Evolutionary conservation across 148 eudicot genomes (phyloP).

Genomic region (Fagopyrum esculentum): DNA sequence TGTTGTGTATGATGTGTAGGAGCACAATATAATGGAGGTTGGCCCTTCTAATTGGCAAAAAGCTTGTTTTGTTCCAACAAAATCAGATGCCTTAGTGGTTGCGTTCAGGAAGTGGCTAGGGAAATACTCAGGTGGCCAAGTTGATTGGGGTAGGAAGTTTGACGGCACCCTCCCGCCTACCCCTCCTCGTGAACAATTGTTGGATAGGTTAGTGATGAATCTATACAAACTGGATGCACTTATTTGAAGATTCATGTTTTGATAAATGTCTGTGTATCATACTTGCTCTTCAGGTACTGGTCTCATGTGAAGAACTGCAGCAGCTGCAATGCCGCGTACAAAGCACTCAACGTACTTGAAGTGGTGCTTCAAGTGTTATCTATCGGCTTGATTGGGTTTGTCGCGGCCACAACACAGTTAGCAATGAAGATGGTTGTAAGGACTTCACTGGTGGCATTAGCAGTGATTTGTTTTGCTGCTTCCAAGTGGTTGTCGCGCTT

Average conservation of each 20-base stretch:
- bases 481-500: conserved; percentile 72
- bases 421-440: conserved; percentile 29
- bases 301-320: conserved; percentile 57
- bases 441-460: conserved; percentile 28
- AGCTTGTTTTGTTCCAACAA: conserved; percentile 74
- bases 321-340: conserved; percentile 64
- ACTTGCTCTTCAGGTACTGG: conserved; percentile 45
- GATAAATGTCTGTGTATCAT: not conserved
- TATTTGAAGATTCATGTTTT: too few relatives aligned
- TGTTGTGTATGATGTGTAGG: conserved; percentile 24
- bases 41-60: conserved; percentile 81
- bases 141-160: conserved; percentile 59
- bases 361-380: conserved; percentile 42
- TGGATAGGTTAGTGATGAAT: conserved; percentile 50
- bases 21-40: conserved; percentile 49
- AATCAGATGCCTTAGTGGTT: conserved; percentile 61
- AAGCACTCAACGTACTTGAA: conserved; percentile 43
- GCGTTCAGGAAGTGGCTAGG: conserved; percentile 72
- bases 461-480: conserved; percentile 54
- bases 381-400: conserved; percentile 37
- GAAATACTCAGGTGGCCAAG: conserved; percentile 54
- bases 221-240: too few relatives aligned
- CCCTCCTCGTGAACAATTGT: conserved; percentile 67
- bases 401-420: conserved; percentile 47
- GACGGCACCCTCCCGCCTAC: conserved; percentile 58